Conservation (phyloP, 75 land plant genomes). For the Pseudotsuga menziesii region DNA sequence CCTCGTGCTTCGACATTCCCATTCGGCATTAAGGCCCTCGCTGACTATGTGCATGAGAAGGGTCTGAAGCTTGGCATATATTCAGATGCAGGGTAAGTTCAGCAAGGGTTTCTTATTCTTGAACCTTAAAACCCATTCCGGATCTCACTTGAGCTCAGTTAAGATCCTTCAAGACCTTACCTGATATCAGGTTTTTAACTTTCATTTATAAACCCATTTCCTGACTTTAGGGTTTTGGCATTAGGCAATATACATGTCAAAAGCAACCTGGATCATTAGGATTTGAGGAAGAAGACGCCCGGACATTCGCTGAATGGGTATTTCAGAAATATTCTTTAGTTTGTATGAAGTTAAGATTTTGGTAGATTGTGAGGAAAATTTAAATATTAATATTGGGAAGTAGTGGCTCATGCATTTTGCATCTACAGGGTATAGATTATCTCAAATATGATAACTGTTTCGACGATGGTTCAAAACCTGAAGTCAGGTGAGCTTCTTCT, state of each 20-base stretch:
- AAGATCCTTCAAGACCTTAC: no score
- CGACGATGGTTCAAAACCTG: slow-evolving; percentile 21
- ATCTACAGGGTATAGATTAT: slow-evolving; percentile 39
- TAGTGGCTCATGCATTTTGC: slow-evolving; percentile 14
- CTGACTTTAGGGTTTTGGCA: not conserved
- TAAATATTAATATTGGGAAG: not conserved
- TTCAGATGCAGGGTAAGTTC: slow-evolving; percentile 76
- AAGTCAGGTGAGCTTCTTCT: slow-evolving; percentile 21
- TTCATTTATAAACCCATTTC: not conserved
- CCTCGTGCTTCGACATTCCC: slow-evolving; percentile 71
- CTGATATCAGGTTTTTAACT: not conserved
- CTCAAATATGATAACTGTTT: slow-evolving; percentile 47
- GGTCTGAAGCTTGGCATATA: slow-evolving; percentile 92
- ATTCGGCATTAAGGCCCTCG: slow-evolving; percentile 84
- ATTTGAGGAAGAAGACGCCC: slow-evolving; percentile 50
- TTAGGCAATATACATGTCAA: slow-evolving; percentile 15
- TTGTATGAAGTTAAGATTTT: not conserved
- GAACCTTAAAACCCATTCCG: slow-evolving; percentile 2
- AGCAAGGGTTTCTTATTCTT: not conserved
- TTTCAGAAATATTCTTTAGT: not conserved
- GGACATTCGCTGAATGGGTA: slow-evolving; percentile 62
- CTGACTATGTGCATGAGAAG: slow-evolving; percentile 83
- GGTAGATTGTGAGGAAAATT: not conserved
- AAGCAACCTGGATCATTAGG: slow-evolving; percentile 59
- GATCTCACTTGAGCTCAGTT: not conserved